phyloP scores from a whole-genome alignment of 148 eudicot species.

The Rhododendron molle region DNA sequence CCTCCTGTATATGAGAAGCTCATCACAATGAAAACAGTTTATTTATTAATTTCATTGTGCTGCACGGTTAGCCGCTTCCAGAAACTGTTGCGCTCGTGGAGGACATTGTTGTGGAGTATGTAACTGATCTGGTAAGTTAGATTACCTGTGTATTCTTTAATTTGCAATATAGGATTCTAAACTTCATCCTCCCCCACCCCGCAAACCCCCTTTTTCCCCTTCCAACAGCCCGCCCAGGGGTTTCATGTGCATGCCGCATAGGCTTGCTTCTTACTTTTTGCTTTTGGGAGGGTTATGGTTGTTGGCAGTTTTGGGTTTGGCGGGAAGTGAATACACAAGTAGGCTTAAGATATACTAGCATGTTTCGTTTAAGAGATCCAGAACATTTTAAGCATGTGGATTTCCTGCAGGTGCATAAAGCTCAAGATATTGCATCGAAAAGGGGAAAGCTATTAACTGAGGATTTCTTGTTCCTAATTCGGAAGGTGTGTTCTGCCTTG shows the following conservation, averaged over 20 bases:
- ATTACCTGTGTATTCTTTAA: not conserved
- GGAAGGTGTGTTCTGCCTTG: conserved; percentile 55
- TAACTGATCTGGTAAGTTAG: conserved; percentile 81
- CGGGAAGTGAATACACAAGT: not conserved
- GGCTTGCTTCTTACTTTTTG: not conserved
- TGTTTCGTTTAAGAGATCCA: not conserved
- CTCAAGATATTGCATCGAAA: conserved; percentile 81
- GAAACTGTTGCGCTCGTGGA: conserved; percentile 91
- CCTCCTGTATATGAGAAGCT: not conserved
- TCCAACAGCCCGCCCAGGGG: not conserved
- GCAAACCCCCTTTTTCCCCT: not conserved
- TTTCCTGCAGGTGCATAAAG: conserved; percentile 71
- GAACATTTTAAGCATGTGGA: not conserved
- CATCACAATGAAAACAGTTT: not conserved
- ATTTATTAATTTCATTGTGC: conserved; percentile 1
- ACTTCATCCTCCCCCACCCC: not conserved
- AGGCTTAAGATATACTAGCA: not conserved
- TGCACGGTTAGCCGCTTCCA: conserved; percentile 75
- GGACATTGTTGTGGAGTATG: conserved; percentile 97
- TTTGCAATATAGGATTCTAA: not conserved
- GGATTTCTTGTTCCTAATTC: conserved; percentile 76
- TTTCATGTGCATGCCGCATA: too few relatives aligned
- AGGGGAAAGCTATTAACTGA: conserved; percentile 93
- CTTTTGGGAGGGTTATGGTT: not conserved
- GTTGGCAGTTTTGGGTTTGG: not conserved